phyloP scores from a whole-genome alignment of 73 alveolate genomes.

The Stentor coeruleus region DNA sequence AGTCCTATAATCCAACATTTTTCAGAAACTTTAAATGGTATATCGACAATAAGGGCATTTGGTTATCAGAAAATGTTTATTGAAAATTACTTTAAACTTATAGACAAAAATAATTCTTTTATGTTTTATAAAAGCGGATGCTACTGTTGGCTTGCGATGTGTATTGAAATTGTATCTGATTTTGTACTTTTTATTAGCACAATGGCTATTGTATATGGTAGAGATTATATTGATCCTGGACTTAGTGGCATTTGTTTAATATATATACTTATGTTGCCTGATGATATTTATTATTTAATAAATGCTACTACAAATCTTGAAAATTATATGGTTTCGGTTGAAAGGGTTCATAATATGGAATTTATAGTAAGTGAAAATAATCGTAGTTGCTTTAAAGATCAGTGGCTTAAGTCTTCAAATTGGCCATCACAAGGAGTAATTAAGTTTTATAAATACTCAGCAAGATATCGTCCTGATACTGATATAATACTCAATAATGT shows the following conservation, averaged over 20 bases:
- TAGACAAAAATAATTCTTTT: slow-evolving; percentile 36
- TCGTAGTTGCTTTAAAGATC: slow-evolving; percentile 34
- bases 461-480: slow-evolving; percentile 71
- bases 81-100: slow-evolving; percentile 32
- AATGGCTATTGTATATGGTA: slow-evolving; percentile 36
- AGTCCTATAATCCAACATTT: slow-evolving; percentile 20
- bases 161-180: slow-evolving; percentile 34
- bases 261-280: slow-evolving; percentile 52
- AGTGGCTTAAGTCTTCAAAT: slow-evolving; percentile 30
- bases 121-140: not conserved
- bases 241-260: slow-evolving; percentile 40
- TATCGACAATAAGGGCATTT: slow-evolving; percentile 71
- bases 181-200: slow-evolving; percentile 42
- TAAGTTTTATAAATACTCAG: slow-evolving; percentile 60
- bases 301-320: slow-evolving; percentile 48
- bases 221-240: slow-evolving; percentile 35
- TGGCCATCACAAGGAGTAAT: slow-evolving; percentile 47
- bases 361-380: slow-evolving; percentile 43
- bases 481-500: slow-evolving; percentile 63
- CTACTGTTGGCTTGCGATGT: slow-evolving; percentile 13
- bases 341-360: slow-evolving; percentile 52
- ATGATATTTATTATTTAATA: slow-evolving; percentile 45
- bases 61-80: slow-evolving; percentile 37
- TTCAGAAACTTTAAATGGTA: slow-evolving; percentile 64
- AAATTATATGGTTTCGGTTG: slow-evolving; percentile 58